These are phyloP conservation scores for Lipomyces lipofer DNA, from an alignment of 805 yeast genomes.

Conservation along the genomic window DNA sequence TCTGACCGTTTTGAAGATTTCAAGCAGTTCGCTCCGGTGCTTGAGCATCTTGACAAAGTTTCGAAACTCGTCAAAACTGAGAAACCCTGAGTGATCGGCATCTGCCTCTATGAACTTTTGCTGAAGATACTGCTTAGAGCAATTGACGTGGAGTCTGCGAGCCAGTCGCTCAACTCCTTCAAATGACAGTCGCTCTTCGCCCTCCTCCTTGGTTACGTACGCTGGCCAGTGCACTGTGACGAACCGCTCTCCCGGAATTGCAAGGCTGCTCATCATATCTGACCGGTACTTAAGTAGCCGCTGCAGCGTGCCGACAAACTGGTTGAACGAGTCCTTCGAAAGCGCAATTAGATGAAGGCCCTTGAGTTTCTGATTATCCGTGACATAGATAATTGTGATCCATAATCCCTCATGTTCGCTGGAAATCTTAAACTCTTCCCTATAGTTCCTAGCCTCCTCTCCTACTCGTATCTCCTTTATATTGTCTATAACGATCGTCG, in stretches of 20 bases:
- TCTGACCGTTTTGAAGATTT: conserved; percentile 48
- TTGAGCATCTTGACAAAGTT: conserved; percentile 68
- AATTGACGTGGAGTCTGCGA: conserved; percentile 67
- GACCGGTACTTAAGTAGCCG: conserved; percentile 58
- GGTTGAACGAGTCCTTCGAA: conserved; percentile 51
- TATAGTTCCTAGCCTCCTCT: conserved; percentile 74
- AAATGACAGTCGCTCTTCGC: conserved; percentile 46
- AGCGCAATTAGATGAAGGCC: conserved; percentile 77
- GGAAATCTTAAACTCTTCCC: conserved; percentile 80
- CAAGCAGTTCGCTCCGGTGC: conserved; percentile 59
- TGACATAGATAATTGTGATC: conserved; percentile 76
- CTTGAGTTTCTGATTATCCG: conserved; percentile 62
- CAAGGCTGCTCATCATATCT: conserved; percentile 62
- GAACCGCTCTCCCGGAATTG: conserved; percentile 62
- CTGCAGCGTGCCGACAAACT: conserved; percentile 56
- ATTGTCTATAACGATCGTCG: conserved; percentile 53
- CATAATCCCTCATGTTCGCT: conserved; percentile 65
- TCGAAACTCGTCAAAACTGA: conserved; percentile 75
- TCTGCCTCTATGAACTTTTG: conserved; percentile 58
- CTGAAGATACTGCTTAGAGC: conserved; percentile 54
- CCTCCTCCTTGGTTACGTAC: conserved; percentile 39
- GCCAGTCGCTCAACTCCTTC: conserved; percentile 69
- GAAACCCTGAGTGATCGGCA: conserved; percentile 47
- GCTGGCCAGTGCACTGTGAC: conserved; percentile 66
- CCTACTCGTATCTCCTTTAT: conserved; percentile 63